Evolutionary conservation across 352 stramenopile species (phyloP).

Genomic region (Pythium brassicae): DNA sequence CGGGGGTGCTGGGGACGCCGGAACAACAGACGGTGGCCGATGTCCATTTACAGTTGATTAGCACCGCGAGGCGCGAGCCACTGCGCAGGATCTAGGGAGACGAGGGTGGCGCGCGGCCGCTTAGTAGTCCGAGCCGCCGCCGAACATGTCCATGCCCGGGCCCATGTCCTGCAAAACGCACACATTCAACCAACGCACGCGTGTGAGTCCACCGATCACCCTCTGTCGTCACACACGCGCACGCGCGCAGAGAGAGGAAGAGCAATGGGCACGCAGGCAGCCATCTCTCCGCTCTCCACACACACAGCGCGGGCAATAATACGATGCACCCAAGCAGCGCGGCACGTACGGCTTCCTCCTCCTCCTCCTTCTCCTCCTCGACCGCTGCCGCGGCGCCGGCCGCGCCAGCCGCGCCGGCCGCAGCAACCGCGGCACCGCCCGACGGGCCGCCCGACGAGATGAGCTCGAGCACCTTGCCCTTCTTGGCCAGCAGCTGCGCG

Average conservation of each 20-base stretch:
- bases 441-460: constrained; percentile 67
- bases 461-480: constrained; percentile 72
- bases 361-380: constrained; percentile 55
- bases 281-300: too few species aligned
- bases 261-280: too few species aligned
- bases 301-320: too few species aligned
- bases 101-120: neutral
- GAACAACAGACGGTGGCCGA: constrained; percentile 33
- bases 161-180: constrained; percentile 35
- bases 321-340: constrained; percentile 1
- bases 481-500: constrained; percentile 63
- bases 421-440: constrained; percentile 29
- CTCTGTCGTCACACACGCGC: too few species aligned
- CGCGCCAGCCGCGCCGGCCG: constrained; percentile 29
- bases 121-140: constrained; percentile 61
- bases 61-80: constrained; percentile 20
- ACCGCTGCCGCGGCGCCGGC: constrained; percentile 26
- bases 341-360: constrained; percentile 61
- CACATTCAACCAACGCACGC: constrained; percentile 1
- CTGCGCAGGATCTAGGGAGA: constrained; percentile 20
- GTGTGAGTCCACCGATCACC: neutral
- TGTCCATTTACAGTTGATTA: constrained; percentile 54
- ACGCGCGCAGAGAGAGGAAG: too few species aligned
- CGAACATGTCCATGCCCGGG: constrained; percentile 72
- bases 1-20: constrained; percentile 11